Base-by-base conservation (phyloP, 2,329 filamentous ascomycete species). In the Xylariaceae sp. region DNA sequence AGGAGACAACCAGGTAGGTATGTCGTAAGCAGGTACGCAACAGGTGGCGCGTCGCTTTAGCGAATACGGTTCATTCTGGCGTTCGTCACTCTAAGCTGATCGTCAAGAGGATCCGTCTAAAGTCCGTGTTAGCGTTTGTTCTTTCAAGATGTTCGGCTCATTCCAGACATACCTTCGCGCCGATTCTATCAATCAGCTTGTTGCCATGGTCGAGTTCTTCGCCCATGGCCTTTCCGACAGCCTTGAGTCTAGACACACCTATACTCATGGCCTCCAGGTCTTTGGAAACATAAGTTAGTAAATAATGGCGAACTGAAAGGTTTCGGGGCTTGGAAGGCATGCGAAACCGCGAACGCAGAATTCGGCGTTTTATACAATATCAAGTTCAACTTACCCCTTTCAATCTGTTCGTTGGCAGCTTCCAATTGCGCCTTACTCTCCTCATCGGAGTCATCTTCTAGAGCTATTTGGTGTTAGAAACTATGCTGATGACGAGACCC, bases 181-280 rank as follows among this genome's bases (percentile, higher is more conserved):
- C 89, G 70, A 97, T 90, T 60, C 86, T 82, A 63, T 89, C 87
- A 69, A 96, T 88, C 69, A 78, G 72, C 68, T 82, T 82, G 74
- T 95, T 95, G 77, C 95, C 89, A 59, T 82, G 77, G 62, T 90
- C 86, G 23, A 94, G 81, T 72, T 94, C 90, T 51, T 82, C 78
- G 52, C 87, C 88, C 70, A 91, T 92, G 51, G 88, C 89, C 65
- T 82, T 79, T 13, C 89, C 89, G 18, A 94, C 57, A 37, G 62
- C 62, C 30, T 64, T 64, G 44, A 64, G 62, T 48, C 57, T 53
- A n/a, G 62, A 53, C 42, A 64, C 62, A 30, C 62, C 62, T 34
- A 58, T 23, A 13, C 57, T 59, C 62, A 64, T 64, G 50, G 57
- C 55, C 35, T 64, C 59, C 57, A 64, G 11, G 15, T 64, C 62